phyloP scores from a whole-genome alignment of 257 asterid species.

The Linaria vulgaris region DNA sequence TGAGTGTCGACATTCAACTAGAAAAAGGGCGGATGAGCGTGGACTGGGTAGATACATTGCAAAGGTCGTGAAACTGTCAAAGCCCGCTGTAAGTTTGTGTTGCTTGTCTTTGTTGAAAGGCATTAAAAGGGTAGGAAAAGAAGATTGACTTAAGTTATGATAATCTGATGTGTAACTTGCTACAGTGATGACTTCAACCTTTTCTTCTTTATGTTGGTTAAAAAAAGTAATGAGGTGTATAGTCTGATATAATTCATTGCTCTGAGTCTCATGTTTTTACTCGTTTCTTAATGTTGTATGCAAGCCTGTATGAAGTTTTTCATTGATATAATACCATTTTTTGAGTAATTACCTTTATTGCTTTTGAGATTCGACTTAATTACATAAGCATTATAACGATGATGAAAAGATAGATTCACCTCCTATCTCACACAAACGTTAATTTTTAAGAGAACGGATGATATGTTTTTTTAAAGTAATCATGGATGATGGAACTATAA shows the following conservation, averaged over 20 bases:
- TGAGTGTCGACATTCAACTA: slow-evolving; percentile 48
- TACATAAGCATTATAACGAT: too few species aligned
- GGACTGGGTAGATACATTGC: slow-evolving; percentile 57
- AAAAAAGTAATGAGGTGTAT: slow-evolving; percentile 8
- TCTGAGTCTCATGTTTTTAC: background rate
- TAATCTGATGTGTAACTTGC: slow-evolving; percentile 12
- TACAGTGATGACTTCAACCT: background rate
- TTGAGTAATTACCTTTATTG: too few species aligned
- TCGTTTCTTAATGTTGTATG: slow-evolving; percentile 1
- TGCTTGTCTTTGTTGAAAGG: background rate
- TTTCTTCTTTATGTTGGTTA: background rate
- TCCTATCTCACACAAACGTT: too few species aligned
- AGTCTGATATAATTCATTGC: slow-evolving; percentile 7
- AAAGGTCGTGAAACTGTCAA: slow-evolving; percentile 31
- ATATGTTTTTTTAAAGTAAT: too few species aligned
- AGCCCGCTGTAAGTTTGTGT: background rate
- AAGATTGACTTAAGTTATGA: slow-evolving; percentile 22
- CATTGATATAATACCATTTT: too few species aligned
- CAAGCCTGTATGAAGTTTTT: background rate
- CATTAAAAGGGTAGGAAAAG: background rate
- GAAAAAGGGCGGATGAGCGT: slow-evolving; percentile 54
- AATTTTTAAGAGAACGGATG: too few species aligned
- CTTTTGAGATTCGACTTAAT: too few species aligned
- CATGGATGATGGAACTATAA: too few species aligned
- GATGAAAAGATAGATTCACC: too few species aligned